Conservation (phyloP, 768 basidiomycete genomes). For the Dendrothele bispora region DNA sequence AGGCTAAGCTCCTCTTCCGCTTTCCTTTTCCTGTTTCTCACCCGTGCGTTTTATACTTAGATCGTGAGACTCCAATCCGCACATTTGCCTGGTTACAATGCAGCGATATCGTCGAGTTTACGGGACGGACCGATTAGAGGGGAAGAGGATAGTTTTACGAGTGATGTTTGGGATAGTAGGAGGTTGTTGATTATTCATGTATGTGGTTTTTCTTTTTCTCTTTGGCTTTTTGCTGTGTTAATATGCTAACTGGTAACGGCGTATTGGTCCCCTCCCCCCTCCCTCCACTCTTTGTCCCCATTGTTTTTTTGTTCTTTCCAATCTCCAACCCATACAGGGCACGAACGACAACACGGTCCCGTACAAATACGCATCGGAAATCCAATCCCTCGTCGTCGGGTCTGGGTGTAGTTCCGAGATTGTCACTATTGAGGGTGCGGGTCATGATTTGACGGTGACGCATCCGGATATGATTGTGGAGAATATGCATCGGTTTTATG, state of each 20-base stretch:
- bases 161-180: constrained; percentile 45
- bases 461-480: constrained; percentile 26
- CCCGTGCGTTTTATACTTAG: constrained; percentile 34
- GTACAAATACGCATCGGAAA: constrained; percentile 50
- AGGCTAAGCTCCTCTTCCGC: neutral
- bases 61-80: constrained; percentile 80
- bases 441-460: constrained; percentile 52
- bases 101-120: constrained; percentile 74
- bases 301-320: too few species aligned
- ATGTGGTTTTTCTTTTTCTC: constrained; percentile 17
- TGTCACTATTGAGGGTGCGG: constrained; percentile 49
- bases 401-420: constrained; percentile 38
- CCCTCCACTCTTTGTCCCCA: too few species aligned
- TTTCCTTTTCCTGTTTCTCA: neutral
- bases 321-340: too few species aligned
- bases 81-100: constrained; percentile 71
- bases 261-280: too few species aligned
- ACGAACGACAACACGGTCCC: constrained; percentile 58
- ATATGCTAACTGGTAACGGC: too few species aligned
- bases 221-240: neutral
- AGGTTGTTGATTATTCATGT: constrained; percentile 68
- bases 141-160: constrained; percentile 51
- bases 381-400: constrained; percentile 43
- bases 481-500: too few species aligned
- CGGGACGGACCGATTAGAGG: constrained; percentile 74